phyloP scores from a whole-genome alignment of 2,329 filamentous ascomycete genomes.

The Akanthomyces uredinophilus region DNA sequence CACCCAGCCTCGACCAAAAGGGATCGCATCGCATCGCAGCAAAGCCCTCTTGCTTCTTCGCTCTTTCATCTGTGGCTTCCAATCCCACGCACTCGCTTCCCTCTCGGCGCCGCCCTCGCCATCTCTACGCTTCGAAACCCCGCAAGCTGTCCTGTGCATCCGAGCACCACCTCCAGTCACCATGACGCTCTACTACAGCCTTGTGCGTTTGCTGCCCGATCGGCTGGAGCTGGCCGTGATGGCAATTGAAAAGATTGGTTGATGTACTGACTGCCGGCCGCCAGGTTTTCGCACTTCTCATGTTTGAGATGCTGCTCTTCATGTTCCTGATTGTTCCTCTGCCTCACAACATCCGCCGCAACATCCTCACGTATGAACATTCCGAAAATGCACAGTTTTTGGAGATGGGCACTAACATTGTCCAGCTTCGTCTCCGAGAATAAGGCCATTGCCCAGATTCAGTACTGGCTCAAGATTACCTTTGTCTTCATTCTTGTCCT shows the following conservation, averaged over 20 bases:
- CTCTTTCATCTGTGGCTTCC: background rate
- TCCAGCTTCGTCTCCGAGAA: conserved; percentile 87
- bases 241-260: background rate
- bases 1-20: background rate
- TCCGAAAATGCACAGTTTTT: background rate
- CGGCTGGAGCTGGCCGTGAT: background rate
- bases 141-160: background rate
- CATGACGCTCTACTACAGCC: conserved; percentile 56
- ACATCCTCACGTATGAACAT: conserved; percentile 64
- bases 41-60: background rate
- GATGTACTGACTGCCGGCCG: conserved; percentile 22
- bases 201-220: conserved; percentile 33
- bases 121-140: background rate
- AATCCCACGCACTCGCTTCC: background rate
- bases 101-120: background rate
- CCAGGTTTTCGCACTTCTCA: conserved; percentile 77
- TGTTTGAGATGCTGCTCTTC: conserved; percentile 79
- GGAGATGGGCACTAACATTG: conserved; percentile 12
- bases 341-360: conserved; percentile 79
- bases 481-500: conserved; percentile 99
- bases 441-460: conserved; percentile 77
- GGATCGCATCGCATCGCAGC: background rate
- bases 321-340: conserved; percentile 78
- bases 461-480: conserved; percentile 98
- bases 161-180: conserved; percentile 25